These are phyloP conservation scores for Anaeramoeba ignava DNA, from an alignment of 78 protist species.

Conservation along the genomic window DNA sequence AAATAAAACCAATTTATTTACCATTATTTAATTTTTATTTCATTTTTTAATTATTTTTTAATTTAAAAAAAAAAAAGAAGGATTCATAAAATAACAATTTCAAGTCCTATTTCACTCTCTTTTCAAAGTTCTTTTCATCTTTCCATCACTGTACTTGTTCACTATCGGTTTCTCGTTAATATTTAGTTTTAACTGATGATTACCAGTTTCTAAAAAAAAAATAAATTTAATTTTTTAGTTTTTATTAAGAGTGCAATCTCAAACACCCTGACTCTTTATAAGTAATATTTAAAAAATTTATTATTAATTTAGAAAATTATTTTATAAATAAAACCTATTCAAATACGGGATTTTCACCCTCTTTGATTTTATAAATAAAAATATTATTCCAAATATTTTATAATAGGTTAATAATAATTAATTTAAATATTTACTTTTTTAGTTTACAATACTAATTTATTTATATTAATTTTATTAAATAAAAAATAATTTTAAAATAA, in stretches of 20 bases:
- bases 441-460: slow-evolving; percentile 26
- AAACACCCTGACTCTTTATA: slow-evolving; percentile 59
- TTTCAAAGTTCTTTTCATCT: slow-evolving; percentile 80
- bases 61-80: slow-evolving; percentile 5
- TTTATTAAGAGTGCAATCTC: slow-evolving; percentile 70
- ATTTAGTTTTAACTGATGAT: slow-evolving; percentile 60
- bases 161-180: slow-evolving; percentile 65
- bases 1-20: neutral
- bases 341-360: slow-evolving; percentile 69
- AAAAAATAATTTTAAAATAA: neutral
- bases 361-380: slow-evolving; percentile 47
- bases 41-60: too few species aligned
- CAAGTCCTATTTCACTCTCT: slow-evolving; percentile 59
- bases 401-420: neutral
- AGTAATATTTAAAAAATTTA: neutral
- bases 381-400: neutral
- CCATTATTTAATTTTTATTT: neutral
- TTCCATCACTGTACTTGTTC: slow-evolving; percentile 81
- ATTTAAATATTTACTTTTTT: neutral
- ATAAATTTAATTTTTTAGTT: neutral
- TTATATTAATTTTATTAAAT: neutral
- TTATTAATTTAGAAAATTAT: neutral
- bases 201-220: slow-evolving; percentile 34
- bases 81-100: slow-evolving; percentile 24
- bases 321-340: neutral